phyloP scores from a whole-genome alignment of 495 filamentous ascomycete species.

The Penicillium alfredii region DNA sequence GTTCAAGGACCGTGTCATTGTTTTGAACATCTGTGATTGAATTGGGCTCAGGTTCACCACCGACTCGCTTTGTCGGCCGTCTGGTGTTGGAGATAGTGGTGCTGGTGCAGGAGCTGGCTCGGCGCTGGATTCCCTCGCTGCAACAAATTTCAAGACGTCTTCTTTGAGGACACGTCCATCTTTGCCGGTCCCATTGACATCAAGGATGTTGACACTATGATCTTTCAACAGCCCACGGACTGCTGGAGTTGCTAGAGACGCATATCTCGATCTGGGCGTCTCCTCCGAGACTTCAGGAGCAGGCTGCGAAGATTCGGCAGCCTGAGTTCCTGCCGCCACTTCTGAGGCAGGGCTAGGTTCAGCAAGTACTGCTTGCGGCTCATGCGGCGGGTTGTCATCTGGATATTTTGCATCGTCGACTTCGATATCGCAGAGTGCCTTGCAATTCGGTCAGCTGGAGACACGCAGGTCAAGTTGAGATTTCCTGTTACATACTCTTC shows the following conservation, averaged over 20 bases:
- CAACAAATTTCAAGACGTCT: slow-evolving; percentile 73
- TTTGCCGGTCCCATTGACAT: slow-evolving; percentile 80
- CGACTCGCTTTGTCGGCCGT: slow-evolving; percentile 56
- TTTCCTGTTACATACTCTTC: slow-evolving; percentile 46
- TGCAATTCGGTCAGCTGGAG: slow-evolving; percentile 4
- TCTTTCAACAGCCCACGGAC: slow-evolving; percentile 83
- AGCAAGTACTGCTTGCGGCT: slow-evolving; percentile 23
- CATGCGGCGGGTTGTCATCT: slow-evolving; percentile 45
- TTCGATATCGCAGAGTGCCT: slow-evolving; percentile 51
- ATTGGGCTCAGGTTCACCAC: slow-evolving; percentile 62
- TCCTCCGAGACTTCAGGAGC: slow-evolving; percentile 5
- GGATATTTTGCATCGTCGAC: slow-evolving; percentile 54
- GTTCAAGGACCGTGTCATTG: slow-evolving; percentile 86
- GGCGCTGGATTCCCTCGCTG: slow-evolving; percentile 20
- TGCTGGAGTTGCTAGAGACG: slow-evolving; percentile 80
- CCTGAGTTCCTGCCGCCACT: slow-evolving; percentile 13
- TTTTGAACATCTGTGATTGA: slow-evolving; percentile 93
- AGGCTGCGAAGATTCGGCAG: slow-evolving; percentile 13
- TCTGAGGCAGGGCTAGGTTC: slow-evolving; percentile 12
- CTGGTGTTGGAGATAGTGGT: slow-evolving; percentile 13
- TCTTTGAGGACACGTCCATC: slow-evolving; percentile 91
- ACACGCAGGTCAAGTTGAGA: background rate
- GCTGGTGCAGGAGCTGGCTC: slow-evolving; percentile 2
- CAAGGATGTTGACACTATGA: slow-evolving; percentile 64
- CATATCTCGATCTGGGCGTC: slow-evolving; percentile 45